Base-by-base conservation (phyloP, 345 rosid species). In the Eucalyptus sideroxylon region DNA sequence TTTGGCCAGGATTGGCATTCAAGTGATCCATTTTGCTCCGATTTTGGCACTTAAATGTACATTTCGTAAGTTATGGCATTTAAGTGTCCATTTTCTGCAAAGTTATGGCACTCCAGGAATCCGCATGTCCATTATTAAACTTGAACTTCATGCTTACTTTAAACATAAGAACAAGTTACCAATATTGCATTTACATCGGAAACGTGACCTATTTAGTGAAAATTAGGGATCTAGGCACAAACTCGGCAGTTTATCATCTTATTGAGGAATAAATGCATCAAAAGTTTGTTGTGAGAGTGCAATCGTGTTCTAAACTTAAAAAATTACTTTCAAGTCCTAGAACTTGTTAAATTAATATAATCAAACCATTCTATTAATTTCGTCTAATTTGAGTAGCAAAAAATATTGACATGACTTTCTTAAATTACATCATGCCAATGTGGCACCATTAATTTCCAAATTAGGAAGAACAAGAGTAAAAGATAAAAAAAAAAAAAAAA, bases 271-370 rank as follows among this genome's bases (percentile, higher is more conserved):
- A 34, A 69, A 5, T 31, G 42, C 24, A 69, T 19, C 3, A 69
- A 69, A 69, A 69, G 8, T 11, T 67, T 67, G 16, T 67, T 2
- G 1, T 34, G 3, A 67, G 16, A 15, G 23, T n/a, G 23, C 0
- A 8, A 16, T n/a, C 8, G 21, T 0, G 6, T 16, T 15, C 3
- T 65, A n/a, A n/a, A n/a, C 1, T 67, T n/a, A 49, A 49, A 47
- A 11, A n/a, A 67, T 0, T 16, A 1, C 4, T 9, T 16, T 16
- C 0, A 69, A 69, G 17, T 34, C 4, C 4, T 34, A 31, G 2
- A 69, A 16, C 13, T 31, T 69, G 4, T 16, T 17, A 69, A 31
- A 69, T 34, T 34, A 2, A 3, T 16, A 19, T 23, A 16, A 34
- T 69, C 13, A 34, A 69, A 5, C 9, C 7, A 3, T 17, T 69